phyloP scores from a whole-genome alignment of 441 rosid species.

The Hura crepitans region DNA sequence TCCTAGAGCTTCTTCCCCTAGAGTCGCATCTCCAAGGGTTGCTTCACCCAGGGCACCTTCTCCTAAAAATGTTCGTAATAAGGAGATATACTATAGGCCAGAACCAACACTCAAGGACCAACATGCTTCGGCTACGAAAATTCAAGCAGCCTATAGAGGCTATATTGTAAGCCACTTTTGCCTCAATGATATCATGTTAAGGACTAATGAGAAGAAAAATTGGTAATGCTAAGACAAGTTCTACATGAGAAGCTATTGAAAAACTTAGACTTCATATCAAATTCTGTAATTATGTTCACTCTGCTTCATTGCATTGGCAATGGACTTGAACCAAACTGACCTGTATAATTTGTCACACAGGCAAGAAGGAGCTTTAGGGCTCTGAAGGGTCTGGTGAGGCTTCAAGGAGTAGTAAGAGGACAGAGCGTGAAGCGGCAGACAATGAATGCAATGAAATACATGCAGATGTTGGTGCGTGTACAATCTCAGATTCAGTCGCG shows the following conservation, averaged over 20 bases:
- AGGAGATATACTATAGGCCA: slow-evolving; percentile 44
- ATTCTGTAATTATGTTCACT: not conserved
- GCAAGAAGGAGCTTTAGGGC: slow-evolving; percentile 88
- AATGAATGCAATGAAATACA: slow-evolving; percentile 68
- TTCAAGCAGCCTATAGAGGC: slow-evolving; percentile 86
- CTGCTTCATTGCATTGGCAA: not conserved
- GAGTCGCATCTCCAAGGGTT: slow-evolving; percentile 42
- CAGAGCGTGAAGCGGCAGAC: slow-evolving; percentile 87
- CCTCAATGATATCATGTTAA: slow-evolving; percentile 5
- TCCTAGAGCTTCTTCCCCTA: slow-evolving; percentile 48
- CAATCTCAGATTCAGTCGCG: slow-evolving; percentile 93
- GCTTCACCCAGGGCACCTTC: slow-evolving; percentile 44
- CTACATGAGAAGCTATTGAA: not conserved
- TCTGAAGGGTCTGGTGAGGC: slow-evolving; percentile 86
- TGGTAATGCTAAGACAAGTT: not conserved
- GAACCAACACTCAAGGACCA: slow-evolving; percentile 68
- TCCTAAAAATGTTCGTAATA: slow-evolving; percentile 42
- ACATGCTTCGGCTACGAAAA: slow-evolving; percentile 78
- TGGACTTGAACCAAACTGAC: slow-evolving; percentile 2
- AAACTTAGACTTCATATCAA: slow-evolving; percentile 1
- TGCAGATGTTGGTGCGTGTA: slow-evolving; percentile 86
- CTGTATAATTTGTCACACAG: slow-evolving; percentile 36
- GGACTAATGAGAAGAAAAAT: not conserved
- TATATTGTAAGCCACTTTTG: slow-evolving; percentile 46
- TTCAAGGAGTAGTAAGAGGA: slow-evolving; percentile 86